Percentiles rank a stretch among this genome's conserved stretches.
Evolutionary conservation across 2,329 filamentous ascomycete species (phyloP).

Genomic region (Incumbomyces lentus): DNA sequence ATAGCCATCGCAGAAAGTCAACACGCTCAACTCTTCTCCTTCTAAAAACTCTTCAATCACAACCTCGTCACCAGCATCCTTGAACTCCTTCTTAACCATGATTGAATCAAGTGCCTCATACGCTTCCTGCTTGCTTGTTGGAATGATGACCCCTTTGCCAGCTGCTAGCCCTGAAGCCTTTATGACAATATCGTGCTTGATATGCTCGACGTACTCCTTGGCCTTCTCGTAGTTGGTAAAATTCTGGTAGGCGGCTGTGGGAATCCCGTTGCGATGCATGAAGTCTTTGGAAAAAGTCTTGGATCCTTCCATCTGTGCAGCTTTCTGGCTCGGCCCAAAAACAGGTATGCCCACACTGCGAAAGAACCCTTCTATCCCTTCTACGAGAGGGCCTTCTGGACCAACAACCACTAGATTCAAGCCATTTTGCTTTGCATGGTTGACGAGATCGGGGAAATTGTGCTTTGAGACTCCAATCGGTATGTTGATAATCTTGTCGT

Average conservation of each 20-base stretch:
- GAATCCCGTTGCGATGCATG: constrained; percentile 83
- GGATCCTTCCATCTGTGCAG: constrained; percentile 85
- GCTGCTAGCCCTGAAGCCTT: constrained; percentile 88
- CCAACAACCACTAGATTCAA: constrained; percentile 82
- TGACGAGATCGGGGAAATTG: constrained; percentile 67
- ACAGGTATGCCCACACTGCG: constrained; percentile 60
- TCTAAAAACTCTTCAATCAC: constrained; percentile 91
- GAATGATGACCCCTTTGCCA: constrained; percentile 91
- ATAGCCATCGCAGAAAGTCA: constrained; percentile 85
- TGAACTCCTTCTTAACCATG: constrained; percentile 82
- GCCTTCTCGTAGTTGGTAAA: constrained; percentile 69
- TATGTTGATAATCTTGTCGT: constrained; percentile 61
- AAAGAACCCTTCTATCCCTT: constrained; percentile 80
- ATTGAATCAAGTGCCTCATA: constrained; percentile 73
- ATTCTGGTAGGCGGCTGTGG: constrained; percentile 83
- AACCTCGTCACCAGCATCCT: constrained; percentile 74
- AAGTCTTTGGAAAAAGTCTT: constrained; percentile 98
- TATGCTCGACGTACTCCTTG: constrained; percentile 59
- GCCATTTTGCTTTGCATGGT: constrained; percentile 60
- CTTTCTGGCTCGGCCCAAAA: constrained; percentile 77
- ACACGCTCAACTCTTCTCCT: constrained; percentile 83
- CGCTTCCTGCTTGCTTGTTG: constrained; percentile 70
- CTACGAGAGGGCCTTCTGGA: constrained; percentile 87
- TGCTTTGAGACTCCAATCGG: constrained; percentile 51
- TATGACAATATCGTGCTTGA: constrained; percentile 72